Base-by-base conservation (phyloP, 2,329 filamentous ascomycete genomes). In the Sporothrix euskadiensis region DNA sequence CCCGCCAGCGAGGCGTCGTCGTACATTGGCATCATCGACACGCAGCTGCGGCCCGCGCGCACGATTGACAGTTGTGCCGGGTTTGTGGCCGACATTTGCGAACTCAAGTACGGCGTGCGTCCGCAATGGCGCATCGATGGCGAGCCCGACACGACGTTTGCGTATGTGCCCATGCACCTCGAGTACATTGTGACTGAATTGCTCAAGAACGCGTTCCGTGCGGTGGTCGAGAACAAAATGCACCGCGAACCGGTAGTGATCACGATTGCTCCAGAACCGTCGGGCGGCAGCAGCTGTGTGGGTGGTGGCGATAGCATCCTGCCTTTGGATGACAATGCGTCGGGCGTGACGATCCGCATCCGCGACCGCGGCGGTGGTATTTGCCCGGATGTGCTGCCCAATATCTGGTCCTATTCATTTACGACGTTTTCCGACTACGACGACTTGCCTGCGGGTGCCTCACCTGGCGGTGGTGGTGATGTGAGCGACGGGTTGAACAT, bases 121-220 rank as follows among this genome's bases (percentile, higher is more conserved):
- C 96, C 96, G 0, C 88, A 87, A 1, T 87, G 97, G 78, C 84
- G 91, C 65, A 91, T 99, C 78, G 92, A 94, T 77, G 96, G 96
- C 76, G 91, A 97, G 80, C 90, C 92, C 0, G 90, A 92, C 70
- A 94, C 94, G n/a, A 91, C 90, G 0, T 97, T 99, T 79, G 94
- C 95, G 26, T 96, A 97, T 79, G 91, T 99, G 9, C 96, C 96
- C 16, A 96, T 97, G 81, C 96, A 99, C 81, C 88, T 99, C 32
- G 95, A 98, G 82, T 99, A 99, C 81, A 98, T 99, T 76, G 89
- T 98, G 76, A 99, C 95, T 0, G 96, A 99, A 82, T 87, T 99
- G 1, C 87, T 99, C 74, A 99, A 99, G 82, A 99, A 99, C 79
- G 93, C 94, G 0, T 99, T 98, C 84, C 90, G 96, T 59, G 95